Base-by-base conservation (phyloP, 805 yeast species). In the Geotrichum ghanense region DNA sequence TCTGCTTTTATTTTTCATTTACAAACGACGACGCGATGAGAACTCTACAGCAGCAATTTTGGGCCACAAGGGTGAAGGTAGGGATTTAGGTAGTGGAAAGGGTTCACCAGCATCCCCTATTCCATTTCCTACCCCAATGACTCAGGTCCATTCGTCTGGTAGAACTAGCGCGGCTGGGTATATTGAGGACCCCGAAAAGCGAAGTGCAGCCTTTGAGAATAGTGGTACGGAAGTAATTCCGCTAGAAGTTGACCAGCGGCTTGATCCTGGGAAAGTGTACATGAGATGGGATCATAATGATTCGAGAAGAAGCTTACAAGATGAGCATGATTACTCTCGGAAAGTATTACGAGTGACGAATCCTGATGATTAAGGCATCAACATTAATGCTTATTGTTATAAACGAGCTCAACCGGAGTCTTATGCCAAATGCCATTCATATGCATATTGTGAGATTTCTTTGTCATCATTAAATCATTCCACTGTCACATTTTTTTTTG, bases 301-400 rank as follows among this genome's bases (percentile, higher is more conserved):
- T 27, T 71, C 78, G 5, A 61, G 67, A 41, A 63, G 70, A 42
- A 67, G 75, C 26, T 56, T 78, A 27, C 74, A 69, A 17, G 84
- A 78, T 56, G 74, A 78, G 48, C 67, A 68, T 51, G 83, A 79
- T 54, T 78, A 78, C 54, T 68, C 76, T 3, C 63, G 83, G 40
- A 66, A 73, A 48, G 80, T 79, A 3, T 62, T 79, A 31, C 61
- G 75, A 34, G 79, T 79, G 22, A 70, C 79, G 3, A 79, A 79
- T 52, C 73, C 73, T 1, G 70, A 63, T 25, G 31, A 14, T n/a
- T n/a, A n/a, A n/a, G n/a, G n/a, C n/a, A n/a, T n/a, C n/a, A n/a
- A n/a, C n/a, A n/a, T n/a, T n/a, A n/a, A n/a, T n/a, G n/a, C n/a
- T n/a, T n/a, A n/a, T n/a, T n/a, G n/a, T n/a, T n/a, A n/a, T n/a